Base-by-base conservation (phyloP, 192 early-diverging fungal genomes). In the Coemansia sp. region DNA sequence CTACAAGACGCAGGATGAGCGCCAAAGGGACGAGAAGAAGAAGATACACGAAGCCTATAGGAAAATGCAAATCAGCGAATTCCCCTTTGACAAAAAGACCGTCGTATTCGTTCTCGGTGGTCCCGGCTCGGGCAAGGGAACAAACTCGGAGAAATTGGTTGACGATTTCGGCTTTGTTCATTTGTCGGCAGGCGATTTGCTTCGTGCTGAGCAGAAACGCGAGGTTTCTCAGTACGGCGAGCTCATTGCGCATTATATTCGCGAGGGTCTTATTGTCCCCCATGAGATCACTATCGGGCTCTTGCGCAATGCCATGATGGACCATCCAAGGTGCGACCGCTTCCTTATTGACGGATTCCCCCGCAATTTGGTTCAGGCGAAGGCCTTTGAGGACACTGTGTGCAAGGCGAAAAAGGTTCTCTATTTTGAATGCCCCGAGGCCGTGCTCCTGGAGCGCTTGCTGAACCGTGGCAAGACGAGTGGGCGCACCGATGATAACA, bases 321-420 rank as follows among this genome's bases (percentile, higher is more conserved):
- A 87, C 55, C 77, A 74, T 39, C 82, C 85, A 23, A 84, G 85
- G 39, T 83, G 79, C 60, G 76, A 84, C 43, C 81, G 91, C 48
- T 99, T 99, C 83, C 75, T 99, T 71, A 90, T 99, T 53, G 97
- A 99, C 64, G 97, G 97, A 2, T 99, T 99, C 88, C 97, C 97
- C 10, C 83, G 96, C 20, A 87, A 90, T 69, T 79, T 98, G 80
- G 94, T 93, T 61, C 97, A 99, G 79, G 97, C 93, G 14, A 68
- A 88, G 62, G 91, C 90, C 48, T 99, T 99, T 76, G 96, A 98
- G 79, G 88, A 95, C 63, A 86, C 82, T 24, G 94, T 93, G 70
- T 84, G 87, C 39, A 73, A 84, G 65, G 83, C 89, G 36, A 86
- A 91, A 64, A 79, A 88, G 59, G 90, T 95, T 0, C 74, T 98